Conservation (phyloP, 31 red algal species). For the Endocladia muricata region DNA sequence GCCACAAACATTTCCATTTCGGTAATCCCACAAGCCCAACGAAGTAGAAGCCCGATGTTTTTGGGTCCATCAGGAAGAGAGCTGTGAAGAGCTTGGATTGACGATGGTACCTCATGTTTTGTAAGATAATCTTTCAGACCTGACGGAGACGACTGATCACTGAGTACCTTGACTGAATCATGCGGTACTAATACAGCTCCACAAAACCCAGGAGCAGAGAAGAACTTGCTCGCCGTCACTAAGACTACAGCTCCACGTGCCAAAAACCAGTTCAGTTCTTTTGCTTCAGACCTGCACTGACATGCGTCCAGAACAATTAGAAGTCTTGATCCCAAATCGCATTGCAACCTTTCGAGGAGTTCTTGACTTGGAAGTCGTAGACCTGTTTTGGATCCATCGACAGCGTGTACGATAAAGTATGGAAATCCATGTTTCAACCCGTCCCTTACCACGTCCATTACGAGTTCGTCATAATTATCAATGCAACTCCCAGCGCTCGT, state of each 20-base stretch:
- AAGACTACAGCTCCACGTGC: constrained; percentile 50
- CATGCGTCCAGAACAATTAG: constrained; percentile 77
- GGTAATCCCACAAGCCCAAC: constrained; percentile 71
- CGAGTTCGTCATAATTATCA: constrained; percentile 62
- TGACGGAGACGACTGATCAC: constrained; percentile 9
- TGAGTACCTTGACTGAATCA: constrained; percentile 17
- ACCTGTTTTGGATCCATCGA: constrained; percentile 86
- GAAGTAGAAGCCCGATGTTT: constrained; percentile 67
- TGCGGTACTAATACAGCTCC: constrained; percentile 66
- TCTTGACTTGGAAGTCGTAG: constrained; percentile 58
- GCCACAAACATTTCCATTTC: constrained; percentile 82
- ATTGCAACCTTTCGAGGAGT: constrained; percentile 27
- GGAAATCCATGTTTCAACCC: constrained; percentile 15
- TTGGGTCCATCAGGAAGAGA: constrained; percentile 36
- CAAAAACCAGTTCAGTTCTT: constrained; percentile 59
- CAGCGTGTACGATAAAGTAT: constrained; percentile 79
- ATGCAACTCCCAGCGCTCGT: constrained; percentile 18
- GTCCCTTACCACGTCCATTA: constrained; percentile 25
- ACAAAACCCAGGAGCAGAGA: constrained; percentile 73
- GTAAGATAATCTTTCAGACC: constrained; percentile 64
- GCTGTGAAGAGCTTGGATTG: constrained; percentile 30
- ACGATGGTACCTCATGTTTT: constrained; percentile 44
- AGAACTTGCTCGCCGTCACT: constrained; percentile 86
- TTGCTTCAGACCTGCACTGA: constrained; percentile 59
- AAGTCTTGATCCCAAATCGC: constrained; percentile 23